Base-by-base conservation (phyloP, 1,139 yeast genomes). In the Taphrina communis region DNA sequence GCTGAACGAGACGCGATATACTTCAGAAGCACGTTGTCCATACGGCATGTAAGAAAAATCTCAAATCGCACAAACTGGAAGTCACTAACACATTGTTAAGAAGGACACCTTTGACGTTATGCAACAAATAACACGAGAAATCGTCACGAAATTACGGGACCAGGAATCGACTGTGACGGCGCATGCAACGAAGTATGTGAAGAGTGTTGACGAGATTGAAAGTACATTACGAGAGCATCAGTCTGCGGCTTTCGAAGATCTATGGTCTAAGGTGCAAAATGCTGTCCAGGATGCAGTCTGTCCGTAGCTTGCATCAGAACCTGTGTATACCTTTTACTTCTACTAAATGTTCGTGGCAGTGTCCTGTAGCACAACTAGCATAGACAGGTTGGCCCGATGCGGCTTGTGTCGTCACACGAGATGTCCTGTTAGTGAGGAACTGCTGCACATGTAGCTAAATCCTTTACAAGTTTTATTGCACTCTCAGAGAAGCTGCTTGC, bases 101-200 rank as follows among this genome's bases (percentile, higher is more conserved):
- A 38, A 36, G 39, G 60, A 39, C 25, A 56, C 60, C 9, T 56
- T 56, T 39, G 60, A 56, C 17, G 39, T 56, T 11, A 56, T 56
- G 50, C 31, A 38, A 19, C 25, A 38, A 14, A 14, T 56, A 17
- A 36, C 60, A 7, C 36, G 38, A 19, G 60, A 56, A 12, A 38
- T 56, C 17, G n/a, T 56, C 36, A 19, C 1, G 8, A n/a, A 56
- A 9, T 35, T 56, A 9, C 46, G 41, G n/a, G 12, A 38, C 11
- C 60, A 56, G 17, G 60, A 56, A 11, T 8, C 38, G 31, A 56
- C 11, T 7, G 5, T 56, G 31, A 14, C 36, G 42, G 38, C 31
- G 11, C 60, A 56, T 41, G 60, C 60, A 12, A 11, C 50, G 17
- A 56, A 56, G 35, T 56, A 31, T 41, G 50, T 7, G 31, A 21